Percentiles rank a stretch among this genome's conserved stretches.
Conservation (phyloP, 2,329 filamentous ascomycete species). For the Westerdykella aurantiaca region DNA sequence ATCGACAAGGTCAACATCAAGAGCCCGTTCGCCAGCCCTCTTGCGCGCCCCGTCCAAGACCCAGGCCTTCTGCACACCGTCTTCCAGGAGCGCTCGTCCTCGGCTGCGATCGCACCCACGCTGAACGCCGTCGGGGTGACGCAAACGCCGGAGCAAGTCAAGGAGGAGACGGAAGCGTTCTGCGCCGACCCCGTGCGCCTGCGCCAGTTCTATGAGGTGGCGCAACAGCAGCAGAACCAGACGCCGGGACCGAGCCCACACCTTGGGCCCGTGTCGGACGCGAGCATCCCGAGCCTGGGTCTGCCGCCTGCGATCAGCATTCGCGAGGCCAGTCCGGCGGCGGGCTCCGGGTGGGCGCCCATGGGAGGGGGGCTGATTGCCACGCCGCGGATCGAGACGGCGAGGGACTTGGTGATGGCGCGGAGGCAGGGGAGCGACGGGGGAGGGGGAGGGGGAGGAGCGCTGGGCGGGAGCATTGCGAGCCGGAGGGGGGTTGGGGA, state of each 20-base stretch:
- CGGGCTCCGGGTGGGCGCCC: slow-evolving; percentile 19
- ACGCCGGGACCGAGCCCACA: slow-evolving; percentile 38
- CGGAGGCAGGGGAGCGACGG: slow-evolving; percentile 27
- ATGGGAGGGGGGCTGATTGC: slow-evolving; percentile 8
- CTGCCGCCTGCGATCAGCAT: slow-evolving; percentile 39
- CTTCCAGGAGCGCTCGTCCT: slow-evolving; percentile 19
- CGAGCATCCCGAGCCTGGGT: slow-evolving; percentile 40
- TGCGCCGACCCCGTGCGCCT: slow-evolving; percentile 39
- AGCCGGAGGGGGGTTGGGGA: slow-evolving; percentile 5
- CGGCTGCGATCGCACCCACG: slow-evolving; percentile 3
- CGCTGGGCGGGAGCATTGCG: slow-evolving; percentile 18
- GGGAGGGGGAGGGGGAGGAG: slow-evolving; percentile 15
- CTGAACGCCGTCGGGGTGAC: slow-evolving; percentile 3
- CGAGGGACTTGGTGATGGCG: slow-evolving; percentile 22
- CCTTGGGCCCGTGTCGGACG: slow-evolving; percentile 29
- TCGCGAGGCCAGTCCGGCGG: slow-evolving; percentile 27
- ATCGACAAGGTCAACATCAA: slow-evolving; percentile 25
- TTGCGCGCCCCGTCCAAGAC: slow-evolving; percentile 34
- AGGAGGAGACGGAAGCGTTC: slow-evolving; percentile 42
- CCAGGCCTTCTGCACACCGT: slow-evolving; percentile 27
- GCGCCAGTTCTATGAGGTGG: slow-evolving; percentile 40
- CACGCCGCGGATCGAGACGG: slow-evolving; percentile 5
- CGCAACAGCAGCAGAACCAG: slow-evolving; percentile 16
- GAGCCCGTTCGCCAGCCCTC: slow-evolving; percentile 32
- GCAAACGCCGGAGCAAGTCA: slow-evolving; percentile 38